Conservation (phyloP, 106 monocot genomes). For the Alisma plantagoaquatica region DNA sequence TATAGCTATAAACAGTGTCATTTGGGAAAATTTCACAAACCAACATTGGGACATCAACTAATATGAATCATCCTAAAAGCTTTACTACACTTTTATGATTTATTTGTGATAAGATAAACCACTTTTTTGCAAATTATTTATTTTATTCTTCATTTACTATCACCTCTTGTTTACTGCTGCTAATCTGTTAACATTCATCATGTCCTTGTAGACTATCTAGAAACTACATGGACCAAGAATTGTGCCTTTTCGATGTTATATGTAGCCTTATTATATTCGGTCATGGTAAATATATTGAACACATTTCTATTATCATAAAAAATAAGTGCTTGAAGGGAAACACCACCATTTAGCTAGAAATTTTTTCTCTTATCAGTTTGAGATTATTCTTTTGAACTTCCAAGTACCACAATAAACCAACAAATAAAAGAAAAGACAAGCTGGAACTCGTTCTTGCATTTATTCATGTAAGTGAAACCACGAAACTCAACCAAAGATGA, state of each 20-base stretch:
- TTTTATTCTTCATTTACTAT: conserved; percentile 3
- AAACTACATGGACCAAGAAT: conserved; percentile 14
- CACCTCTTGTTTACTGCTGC: conserved; percentile 18
- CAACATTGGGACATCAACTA: conserved; percentile 9
- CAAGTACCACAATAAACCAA: too few species aligned
- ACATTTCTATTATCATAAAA: neutral
- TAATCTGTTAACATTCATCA: neutral
- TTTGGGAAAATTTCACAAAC: conserved; percentile 21
- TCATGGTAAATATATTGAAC: conserved; percentile 7
- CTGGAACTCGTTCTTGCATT: too few species aligned
- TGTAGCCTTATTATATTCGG: conserved; percentile 15
- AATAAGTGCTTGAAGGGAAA: too few species aligned
- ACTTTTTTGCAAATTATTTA: conserved; percentile 16
- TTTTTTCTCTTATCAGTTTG: too few species aligned
- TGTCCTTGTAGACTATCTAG: conserved; percentile 18
- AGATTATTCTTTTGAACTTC: too few species aligned
- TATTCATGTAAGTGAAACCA: too few species aligned
- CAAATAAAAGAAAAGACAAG: too few species aligned
- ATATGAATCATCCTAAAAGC: conserved; percentile 16
- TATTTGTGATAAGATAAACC: conserved; percentile 18
- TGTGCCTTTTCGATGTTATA: conserved; percentile 2
- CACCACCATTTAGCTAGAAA: too few species aligned
- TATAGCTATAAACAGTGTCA: conserved; percentile 6
- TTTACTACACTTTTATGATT: conserved; percentile 21
- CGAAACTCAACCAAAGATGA: too few species aligned